phyloP scores from a whole-genome alignment of 345 rosid species.

The Corymbia maculata region DNA sequence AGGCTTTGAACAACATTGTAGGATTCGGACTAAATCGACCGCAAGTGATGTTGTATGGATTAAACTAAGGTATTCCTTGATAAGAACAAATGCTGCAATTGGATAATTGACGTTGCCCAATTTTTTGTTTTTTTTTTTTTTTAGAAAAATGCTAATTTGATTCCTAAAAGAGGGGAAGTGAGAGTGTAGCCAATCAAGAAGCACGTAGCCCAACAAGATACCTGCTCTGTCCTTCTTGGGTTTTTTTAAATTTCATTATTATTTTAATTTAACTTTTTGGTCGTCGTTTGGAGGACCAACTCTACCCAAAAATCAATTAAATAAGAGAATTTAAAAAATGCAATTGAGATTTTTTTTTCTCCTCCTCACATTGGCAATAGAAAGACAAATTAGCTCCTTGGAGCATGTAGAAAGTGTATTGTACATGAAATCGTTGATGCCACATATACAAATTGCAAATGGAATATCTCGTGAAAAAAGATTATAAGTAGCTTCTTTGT shows the following conservation, averaged over 20 bases:
- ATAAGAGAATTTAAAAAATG: neutral
- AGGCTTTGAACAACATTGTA: neutral
- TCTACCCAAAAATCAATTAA: neutral
- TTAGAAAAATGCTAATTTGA: neutral
- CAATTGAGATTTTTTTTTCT: neutral
- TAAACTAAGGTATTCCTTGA: neutral
- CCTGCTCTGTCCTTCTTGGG: neutral
- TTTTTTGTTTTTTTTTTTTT: too few relatives aligned
- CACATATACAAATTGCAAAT: accelerated
- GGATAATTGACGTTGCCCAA: neutral
- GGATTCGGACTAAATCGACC: neutral
- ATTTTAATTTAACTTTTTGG: neutral
- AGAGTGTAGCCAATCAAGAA: neutral
- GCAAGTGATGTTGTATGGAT: neutral
- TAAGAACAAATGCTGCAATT: neutral
- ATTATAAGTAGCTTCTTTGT: neutral
- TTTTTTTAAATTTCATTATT: neutral
- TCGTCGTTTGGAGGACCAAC: neutral
- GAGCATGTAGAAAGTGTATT: neutral
- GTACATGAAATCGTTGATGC: neutral
- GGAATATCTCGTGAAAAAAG: neutral
- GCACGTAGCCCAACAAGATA: neutral
- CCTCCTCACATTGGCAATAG: neutral
- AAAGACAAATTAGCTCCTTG: neutral
- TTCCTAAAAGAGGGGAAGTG: neutral